Percentiles rank a stretch among this genome's conserved stretches.
Evolutionary conservation across 257 asterid species (phyloP).

Genomic region (Fraxinus excelsior): DNA sequence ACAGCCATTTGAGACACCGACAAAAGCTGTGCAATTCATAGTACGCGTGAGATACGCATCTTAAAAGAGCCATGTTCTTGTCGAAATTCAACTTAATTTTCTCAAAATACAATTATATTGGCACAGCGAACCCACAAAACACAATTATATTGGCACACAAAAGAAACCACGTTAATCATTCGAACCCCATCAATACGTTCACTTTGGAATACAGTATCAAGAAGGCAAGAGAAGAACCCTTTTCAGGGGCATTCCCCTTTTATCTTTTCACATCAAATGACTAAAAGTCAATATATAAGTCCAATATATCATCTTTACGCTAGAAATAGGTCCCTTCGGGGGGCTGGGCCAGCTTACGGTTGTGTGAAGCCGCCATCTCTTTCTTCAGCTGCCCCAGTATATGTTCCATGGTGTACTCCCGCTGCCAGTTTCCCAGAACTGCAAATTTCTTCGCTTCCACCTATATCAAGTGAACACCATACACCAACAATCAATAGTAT

Average conservation of each 20-base stretch:
- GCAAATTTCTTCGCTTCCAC: slow-evolving; percentile 50
- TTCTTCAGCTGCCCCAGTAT: slow-evolving; percentile 51
- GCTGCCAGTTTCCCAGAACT: slow-evolving; percentile 47
- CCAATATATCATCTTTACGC: slow-evolving; percentile 22
- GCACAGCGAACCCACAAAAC: background rate
- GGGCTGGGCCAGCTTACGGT: slow-evolving; percentile 58
- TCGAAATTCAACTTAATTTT: slow-evolving; percentile 4
- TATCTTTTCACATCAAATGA: background rate
- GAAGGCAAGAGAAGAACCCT: slow-evolving; percentile 3
- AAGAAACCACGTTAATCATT: background rate
- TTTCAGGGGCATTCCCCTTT: background rate
- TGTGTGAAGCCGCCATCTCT: slow-evolving; percentile 55
- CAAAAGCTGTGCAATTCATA: slow-evolving; percentile 78
- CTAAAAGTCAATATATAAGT: slow-evolving; percentile 16
- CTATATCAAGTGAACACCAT: slow-evolving; percentile 25
- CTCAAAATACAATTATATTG: too few relatives aligned
- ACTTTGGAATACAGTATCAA: background rate
- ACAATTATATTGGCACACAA: background rate
- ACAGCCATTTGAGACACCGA: slow-evolving; percentile 82
- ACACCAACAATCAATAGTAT: background rate
- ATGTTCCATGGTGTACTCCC: slow-evolving; percentile 55
- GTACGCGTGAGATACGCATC: slow-evolving; percentile 60
- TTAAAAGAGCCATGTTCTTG: slow-evolving; percentile 25
- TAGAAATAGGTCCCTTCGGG: slow-evolving; percentile 57
- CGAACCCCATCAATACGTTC: background rate